These are phyloP conservation scores for Debaryomyces fabryi DNA, from an alignment of 1,139 yeast species.

Conservation along the genomic window DNA sequence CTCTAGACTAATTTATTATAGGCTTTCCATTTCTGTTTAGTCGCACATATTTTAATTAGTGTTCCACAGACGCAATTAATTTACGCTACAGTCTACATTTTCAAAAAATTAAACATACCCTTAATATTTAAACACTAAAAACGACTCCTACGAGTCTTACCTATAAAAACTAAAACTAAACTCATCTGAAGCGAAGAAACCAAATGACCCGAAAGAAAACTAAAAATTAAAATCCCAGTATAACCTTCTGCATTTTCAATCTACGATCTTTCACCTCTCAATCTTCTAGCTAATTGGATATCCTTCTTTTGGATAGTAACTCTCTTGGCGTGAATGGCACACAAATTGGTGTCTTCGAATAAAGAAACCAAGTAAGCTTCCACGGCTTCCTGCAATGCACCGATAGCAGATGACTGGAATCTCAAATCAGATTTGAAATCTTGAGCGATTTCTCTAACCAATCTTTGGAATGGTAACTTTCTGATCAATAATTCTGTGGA, in stretches of 20 bases:
- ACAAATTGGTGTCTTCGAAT: conserved; percentile 55
- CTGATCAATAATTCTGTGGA: conserved; percentile 55
- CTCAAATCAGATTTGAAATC: conserved; percentile 55
- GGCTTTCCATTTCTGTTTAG: background rate
- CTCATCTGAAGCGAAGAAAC: background rate
- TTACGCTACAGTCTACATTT: background rate
- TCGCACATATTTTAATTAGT: background rate
- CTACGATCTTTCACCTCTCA: conserved; percentile 55
- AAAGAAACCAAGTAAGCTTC: conserved; percentile 56
- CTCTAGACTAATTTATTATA: conserved; percentile 1
- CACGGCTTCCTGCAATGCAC: conserved; percentile 57
- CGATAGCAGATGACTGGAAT: conserved; percentile 55
- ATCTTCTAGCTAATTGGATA: conserved; percentile 57
- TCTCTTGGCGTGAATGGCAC: conserved; percentile 58
- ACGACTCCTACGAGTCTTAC: background rate
- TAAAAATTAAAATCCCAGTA: conserved; percentile 1
- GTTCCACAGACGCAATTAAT: background rate
- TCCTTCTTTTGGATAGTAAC: conserved; percentile 57
- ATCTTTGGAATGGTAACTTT: conserved; percentile 54
- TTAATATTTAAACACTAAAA: conserved; percentile 6
- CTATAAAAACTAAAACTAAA: conserved; percentile 1
- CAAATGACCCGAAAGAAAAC: conserved; percentile 1
- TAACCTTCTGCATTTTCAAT: conserved; percentile 3
- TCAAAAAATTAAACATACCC: conserved; percentile 1
- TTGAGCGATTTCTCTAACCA: conserved; percentile 54